Evolutionary conservation across 139 green algal species (phyloP).

Genomic region (Astrephomene gubernaculifera): DNA sequence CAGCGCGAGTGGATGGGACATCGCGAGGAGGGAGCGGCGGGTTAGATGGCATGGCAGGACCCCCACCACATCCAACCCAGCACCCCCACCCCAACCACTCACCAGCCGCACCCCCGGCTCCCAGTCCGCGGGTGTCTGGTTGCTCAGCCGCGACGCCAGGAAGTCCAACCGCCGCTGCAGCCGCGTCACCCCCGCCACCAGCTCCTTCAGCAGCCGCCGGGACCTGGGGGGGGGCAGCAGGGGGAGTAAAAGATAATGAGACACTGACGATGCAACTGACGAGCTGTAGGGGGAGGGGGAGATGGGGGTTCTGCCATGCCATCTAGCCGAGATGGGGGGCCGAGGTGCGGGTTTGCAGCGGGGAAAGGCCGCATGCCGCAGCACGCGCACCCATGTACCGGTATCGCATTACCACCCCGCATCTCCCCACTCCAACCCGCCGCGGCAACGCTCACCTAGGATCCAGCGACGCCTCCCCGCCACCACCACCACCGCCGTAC

Average conservation of each 20-base stretch:
- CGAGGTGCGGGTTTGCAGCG: no score
- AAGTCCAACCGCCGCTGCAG: conserved; percentile 72
- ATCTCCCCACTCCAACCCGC: no score
- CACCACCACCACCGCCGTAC: no score
- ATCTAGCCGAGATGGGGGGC: no score
- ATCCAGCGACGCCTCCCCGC: conserved; percentile 5
- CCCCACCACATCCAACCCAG: background rate
- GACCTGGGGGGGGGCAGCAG: conserved; percentile 15
- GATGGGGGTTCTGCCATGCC: no score
- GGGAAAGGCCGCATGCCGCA: no score
- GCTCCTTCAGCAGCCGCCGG: conserved; percentile 66
- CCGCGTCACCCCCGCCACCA: conserved; percentile 74
- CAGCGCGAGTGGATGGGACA: no score
- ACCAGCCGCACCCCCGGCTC: conserved; percentile 46
- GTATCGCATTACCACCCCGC: no score
- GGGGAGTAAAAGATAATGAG: background rate
- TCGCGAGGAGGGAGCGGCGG: background rate
- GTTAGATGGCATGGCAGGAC: background rate
- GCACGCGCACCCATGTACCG: no score
- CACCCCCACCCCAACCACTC: background rate
- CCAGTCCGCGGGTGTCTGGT: conserved; percentile 36
- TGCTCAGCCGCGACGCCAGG: conserved; percentile 52
- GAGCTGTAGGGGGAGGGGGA: background rate
- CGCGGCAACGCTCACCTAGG: conserved; percentile 20
- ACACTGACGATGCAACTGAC: no score